Percentiles rank a stretch among this genome's conserved stretches.
These are phyloP conservation scores for Xylaria castorea DNA, from an alignment of 495 filamentous ascomycete species.

Conservation along the genomic window DNA sequence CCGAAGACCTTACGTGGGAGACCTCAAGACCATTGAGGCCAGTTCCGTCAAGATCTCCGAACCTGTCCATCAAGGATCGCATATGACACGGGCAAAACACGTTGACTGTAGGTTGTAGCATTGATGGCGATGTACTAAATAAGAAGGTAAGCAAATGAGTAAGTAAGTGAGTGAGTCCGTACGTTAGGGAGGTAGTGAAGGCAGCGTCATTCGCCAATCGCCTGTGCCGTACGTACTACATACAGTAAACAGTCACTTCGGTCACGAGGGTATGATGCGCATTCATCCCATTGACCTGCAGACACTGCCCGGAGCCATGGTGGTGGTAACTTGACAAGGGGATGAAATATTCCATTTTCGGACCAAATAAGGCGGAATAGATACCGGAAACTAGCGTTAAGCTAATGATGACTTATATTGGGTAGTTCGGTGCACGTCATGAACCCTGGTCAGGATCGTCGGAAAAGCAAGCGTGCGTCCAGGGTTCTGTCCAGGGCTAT, in stretches of 20 bases:
- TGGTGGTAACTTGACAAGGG: conserved; percentile 21
- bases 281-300: conserved; percentile 15
- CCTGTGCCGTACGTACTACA: conserved; percentile 4
- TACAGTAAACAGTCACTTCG: conserved; percentile 6
- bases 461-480: conserved; percentile 6
- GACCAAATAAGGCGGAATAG: conserved; percentile 6
- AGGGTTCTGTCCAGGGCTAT: not conserved
- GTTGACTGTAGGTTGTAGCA: conserved; percentile 9
- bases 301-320: conserved; percentile 29
- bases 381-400: conserved; percentile 2
- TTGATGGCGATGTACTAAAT: not conserved
- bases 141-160: conserved; percentile 10
- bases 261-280: conserved; percentile 22
- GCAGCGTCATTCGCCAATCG: not conserved
- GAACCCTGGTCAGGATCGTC: conserved; percentile 15
- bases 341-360: conserved; percentile 20
- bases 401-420: not conserved
- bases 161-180: not conserved
- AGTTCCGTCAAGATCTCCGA: not conserved
- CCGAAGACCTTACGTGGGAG: not conserved
- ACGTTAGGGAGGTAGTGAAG: not conserved
- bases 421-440: conserved; percentile 20
- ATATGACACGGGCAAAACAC: not conserved
- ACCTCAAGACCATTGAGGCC: not conserved
- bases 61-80: not conserved